These are phyloP conservation scores for Candida sanyiensis DNA, from an alignment of 805 yeast genomes.

Conservation along the genomic window DNA sequence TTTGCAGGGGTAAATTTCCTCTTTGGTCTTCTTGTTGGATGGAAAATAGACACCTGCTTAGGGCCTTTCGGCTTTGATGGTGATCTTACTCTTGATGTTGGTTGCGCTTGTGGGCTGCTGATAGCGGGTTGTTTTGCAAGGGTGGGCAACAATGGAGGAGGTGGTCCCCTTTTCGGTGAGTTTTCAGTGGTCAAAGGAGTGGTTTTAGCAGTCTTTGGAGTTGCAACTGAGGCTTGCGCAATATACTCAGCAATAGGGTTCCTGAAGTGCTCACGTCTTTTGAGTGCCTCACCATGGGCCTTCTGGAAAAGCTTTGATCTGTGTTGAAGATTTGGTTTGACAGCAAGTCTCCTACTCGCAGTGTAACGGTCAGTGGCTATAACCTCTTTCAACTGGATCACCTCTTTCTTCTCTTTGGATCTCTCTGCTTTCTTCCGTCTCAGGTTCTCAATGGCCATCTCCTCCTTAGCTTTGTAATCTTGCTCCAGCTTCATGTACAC, in stretches of 20 bases:
- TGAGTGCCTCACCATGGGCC: slow-evolving; percentile 19
- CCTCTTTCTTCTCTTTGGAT: slow-evolving; percentile 29
- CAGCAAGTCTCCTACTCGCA: neutral
- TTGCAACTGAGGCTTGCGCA: neutral
- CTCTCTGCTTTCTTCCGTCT: slow-evolving; percentile 28
- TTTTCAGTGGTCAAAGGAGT: too few relatives aligned
- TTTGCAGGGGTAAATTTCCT: neutral
- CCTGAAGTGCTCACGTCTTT: slow-evolving; percentile 15
- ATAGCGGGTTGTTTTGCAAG: too few relatives aligned
- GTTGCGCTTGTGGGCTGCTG: too few relatives aligned
- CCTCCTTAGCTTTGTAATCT: slow-evolving; percentile 30
- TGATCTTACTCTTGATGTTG: slow-evolving; percentile 1
- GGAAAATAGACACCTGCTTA: slow-evolving; percentile 6
- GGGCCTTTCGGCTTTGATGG: slow-evolving; percentile 1
- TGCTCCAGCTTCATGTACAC: slow-evolving; percentile 29
- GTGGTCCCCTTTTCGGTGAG: too few relatives aligned
- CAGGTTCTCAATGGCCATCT: slow-evolving; percentile 30
- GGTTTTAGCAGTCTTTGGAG: neutral
- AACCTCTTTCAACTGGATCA: slow-evolving; percentile 21
- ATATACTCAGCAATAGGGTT: slow-evolving; percentile 15
- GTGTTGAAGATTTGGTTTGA: slow-evolving; percentile 2
- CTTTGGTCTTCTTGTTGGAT: slow-evolving; percentile 5
- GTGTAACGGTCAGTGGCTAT: slow-evolving; percentile 14
- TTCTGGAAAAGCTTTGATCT: slow-evolving; percentile 25
- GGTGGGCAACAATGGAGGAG: too few relatives aligned